A percentile compares a stretch with the other conserved stretches of the same genome.
These are phyloP conservation scores for Coprinopsis marcescibilis DNA, from an alignment of 768 basidiomycete genomes.

Conservation along the genomic window DNA sequence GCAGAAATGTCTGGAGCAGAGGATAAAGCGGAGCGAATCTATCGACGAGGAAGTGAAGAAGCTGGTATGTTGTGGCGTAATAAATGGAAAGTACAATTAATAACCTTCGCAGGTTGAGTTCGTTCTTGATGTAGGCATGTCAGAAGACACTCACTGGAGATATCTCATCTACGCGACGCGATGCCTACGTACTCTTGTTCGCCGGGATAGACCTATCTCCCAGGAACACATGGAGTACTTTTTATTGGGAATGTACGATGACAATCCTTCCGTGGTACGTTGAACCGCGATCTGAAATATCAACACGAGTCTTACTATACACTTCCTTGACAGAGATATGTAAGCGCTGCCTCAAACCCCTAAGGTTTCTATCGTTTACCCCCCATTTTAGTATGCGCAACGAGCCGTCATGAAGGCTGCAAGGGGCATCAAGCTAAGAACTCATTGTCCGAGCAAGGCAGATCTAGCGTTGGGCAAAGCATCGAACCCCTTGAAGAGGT, in stretches of 20 bases:
- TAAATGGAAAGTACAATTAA: not conserved
- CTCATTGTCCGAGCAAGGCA: constrained; percentile 48
- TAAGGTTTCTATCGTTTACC: constrained; percentile 1
- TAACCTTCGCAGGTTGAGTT: constrained; percentile 15
- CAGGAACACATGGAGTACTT: constrained; percentile 50
- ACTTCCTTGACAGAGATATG: constrained; percentile 45
- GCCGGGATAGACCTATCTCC: constrained; percentile 53
- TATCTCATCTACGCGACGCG: constrained; percentile 69
- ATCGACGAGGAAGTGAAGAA: constrained; percentile 36
- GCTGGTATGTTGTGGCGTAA: constrained; percentile 33
- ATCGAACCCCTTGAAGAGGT: constrained; percentile 60
- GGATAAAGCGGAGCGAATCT: constrained; percentile 36
- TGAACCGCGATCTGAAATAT: not conserved
- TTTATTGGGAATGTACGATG: constrained; percentile 53
- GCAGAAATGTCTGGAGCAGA: constrained; percentile 35
- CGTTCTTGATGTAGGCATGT: constrained; percentile 54
- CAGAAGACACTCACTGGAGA: constrained; percentile 69
- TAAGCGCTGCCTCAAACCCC: constrained; percentile 24
- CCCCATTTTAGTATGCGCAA: constrained; percentile 50
- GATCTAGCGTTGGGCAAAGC: constrained; percentile 58
- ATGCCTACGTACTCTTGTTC: constrained; percentile 60
- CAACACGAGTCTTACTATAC: constrained; percentile 4
- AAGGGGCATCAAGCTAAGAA: constrained; percentile 77
- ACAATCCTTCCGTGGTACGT: constrained; percentile 63
- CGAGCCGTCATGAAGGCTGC: constrained; percentile 73